Percentiles rank a stretch among this genome's conserved stretches.
phyloP scores from a whole-genome alignment of 306 rosid species.

The Ziziphus jujuba region DNA sequence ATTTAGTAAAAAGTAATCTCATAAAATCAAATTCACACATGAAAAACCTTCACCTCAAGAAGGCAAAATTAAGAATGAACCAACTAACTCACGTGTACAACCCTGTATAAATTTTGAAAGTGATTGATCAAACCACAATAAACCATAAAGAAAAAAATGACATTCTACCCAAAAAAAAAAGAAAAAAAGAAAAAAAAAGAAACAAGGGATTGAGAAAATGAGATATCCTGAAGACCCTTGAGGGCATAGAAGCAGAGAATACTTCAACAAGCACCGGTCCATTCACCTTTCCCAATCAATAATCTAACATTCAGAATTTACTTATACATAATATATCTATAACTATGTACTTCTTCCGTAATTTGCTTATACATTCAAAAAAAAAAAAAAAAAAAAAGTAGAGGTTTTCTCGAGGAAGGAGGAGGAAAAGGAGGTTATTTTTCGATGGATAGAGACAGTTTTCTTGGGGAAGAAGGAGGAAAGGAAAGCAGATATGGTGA shows the following conservation, averaged over 20 bases:
- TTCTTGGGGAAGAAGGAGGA: too few relatives aligned
- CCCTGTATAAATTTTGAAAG: constrained; percentile 59
- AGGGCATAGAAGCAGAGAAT: constrained; percentile 97
- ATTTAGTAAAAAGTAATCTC: background rate
- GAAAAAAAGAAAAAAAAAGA: background rate
- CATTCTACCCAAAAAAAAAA: background rate
- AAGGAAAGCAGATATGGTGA: too few relatives aligned
- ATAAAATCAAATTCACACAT: constrained; percentile 11
- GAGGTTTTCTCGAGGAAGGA: too few relatives aligned
- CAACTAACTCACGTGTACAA: constrained; percentile 89
- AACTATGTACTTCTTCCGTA: too few relatives aligned
- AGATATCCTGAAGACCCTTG: constrained; percentile 91
- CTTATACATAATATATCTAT: background rate
- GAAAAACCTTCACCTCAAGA: constrained; percentile 34
- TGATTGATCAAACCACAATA: constrained; percentile 13
- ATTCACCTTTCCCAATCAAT: constrained; percentile 54
- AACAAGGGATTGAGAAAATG: background rate
- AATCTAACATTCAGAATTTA: background rate
- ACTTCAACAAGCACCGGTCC: constrained; percentile 96
- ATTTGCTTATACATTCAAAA: too few relatives aligned
- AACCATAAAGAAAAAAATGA: constrained; percentile 6
- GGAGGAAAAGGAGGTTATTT: too few relatives aligned
- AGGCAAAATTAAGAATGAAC: constrained; percentile 19
- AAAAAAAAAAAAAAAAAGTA: too few relatives aligned
- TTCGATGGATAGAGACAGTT: too few relatives aligned